Conservation (phyloP, 208 protist genomes). For the Tritrichomonas foetus region DNA sequence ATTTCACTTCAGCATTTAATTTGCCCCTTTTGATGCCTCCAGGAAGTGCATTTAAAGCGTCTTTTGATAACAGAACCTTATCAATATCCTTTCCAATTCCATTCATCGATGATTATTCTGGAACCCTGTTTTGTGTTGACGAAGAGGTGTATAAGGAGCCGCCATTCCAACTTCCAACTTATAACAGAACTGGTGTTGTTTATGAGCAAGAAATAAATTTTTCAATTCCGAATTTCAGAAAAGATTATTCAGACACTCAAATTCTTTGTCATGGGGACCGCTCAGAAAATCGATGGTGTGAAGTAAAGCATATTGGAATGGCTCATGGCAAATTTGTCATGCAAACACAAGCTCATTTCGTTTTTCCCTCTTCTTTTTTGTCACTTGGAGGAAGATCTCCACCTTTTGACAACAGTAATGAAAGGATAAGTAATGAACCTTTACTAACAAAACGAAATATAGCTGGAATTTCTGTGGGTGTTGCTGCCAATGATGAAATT, state of each 20-base stretch:
- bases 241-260: not conserved
- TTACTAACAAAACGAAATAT: not conserved
- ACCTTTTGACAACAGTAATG: not conserved
- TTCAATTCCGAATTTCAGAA: not conserved
- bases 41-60: not conserved
- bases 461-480: not conserved
- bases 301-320: not conserved
- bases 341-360: not conserved
- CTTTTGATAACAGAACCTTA: not conserved
- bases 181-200: not conserved
- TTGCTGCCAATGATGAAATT: not conserved
- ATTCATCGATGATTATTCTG: not conserved
- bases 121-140: not conserved
- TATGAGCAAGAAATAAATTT: not conserved
- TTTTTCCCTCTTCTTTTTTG: not conserved
- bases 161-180: not conserved
- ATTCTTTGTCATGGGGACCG: not conserved
- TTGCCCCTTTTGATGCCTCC: not conserved
- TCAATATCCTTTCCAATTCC: not conserved
- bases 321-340: not conserved
- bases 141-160: not conserved
- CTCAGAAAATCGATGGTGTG: not conserved
- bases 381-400: not conserved
- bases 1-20: not conserved
- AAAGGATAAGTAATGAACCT: not conserved